Conservation (phyloP, 345 rosid genomes). For the Jatropha curcas region DNA sequence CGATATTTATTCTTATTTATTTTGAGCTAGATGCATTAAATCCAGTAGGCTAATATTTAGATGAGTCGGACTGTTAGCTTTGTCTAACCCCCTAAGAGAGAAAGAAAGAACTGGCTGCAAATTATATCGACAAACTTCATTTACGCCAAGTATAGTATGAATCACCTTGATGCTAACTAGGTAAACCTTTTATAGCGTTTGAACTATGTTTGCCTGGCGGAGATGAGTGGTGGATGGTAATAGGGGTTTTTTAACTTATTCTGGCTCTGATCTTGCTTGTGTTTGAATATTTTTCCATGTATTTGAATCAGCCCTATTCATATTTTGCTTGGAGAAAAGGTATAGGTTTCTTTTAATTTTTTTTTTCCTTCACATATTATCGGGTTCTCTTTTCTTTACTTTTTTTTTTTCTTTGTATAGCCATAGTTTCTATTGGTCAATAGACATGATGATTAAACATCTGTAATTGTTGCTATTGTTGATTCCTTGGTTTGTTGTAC, state of each 20-base stretch:
- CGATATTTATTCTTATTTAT: conserved; percentile 20
- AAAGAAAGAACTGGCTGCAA: background rate
- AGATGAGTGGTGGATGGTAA: background rate
- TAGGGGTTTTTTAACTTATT: no score
- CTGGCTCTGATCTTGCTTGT: background rate
- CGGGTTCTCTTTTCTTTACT: no score
- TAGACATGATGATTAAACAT: background rate
- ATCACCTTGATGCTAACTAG: background rate
- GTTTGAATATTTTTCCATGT: background rate
- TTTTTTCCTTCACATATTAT: no score
- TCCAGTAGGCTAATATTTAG: background rate
- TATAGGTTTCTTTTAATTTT: background rate
- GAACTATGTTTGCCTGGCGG: background rate
- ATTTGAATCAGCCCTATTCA: background rate
- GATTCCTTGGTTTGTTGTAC: background rate
- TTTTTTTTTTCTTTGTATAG: no score
- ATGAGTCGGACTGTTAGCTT: background rate
- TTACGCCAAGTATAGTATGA: background rate
- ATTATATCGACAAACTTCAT: background rate
- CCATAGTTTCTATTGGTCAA: background rate
- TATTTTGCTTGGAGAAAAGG: background rate
- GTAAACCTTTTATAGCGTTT: background rate
- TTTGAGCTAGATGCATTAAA: background rate
- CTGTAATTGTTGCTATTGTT: background rate
- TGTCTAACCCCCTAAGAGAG: background rate